Base-by-base conservation (phyloP, 768 basidiomycete species). In the Butyriboletus loyo region DNA sequence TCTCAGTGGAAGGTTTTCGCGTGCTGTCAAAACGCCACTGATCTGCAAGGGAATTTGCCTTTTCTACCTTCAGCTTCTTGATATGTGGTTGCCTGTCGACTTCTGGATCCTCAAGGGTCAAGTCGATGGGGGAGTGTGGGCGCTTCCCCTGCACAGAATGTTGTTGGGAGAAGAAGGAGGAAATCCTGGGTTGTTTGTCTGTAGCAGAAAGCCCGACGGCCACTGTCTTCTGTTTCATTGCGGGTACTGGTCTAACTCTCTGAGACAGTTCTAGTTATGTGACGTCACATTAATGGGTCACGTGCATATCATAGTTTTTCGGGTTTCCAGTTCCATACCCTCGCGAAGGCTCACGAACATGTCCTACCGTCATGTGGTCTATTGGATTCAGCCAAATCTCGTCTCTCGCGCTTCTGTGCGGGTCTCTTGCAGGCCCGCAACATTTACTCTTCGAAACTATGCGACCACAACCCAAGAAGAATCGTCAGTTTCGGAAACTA, bases 401-500 rank as follows among this genome's bases (percentile, higher is more conserved):
- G 31, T 35, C 27, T 42, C 50, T 41, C 47, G 56, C 2, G 7
- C 43, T 4, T n/a, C 30, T n/a, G 13, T 15, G 13, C 50, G 41
- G 11, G 5, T 42, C 0, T n/a, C 14, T 30, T 27, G 35, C 44
- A 50, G 43, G 3, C 38, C 47, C 28, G 19, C 28, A 8, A 30
- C 41, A 22, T 45, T 42, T 7, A 3, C 37, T 28, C 7, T 22
- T 43, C 56, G 64, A 25, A 46, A 42, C 11, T 59, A 69, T 53
- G 39, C 42, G 5, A 48, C 59, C 17, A 31, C 56, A 32, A 25
- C 56, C 4, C 63, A 58, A 28, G 79, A 81, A 49, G 79, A 76
- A 13, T 75, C 77, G 19, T 68, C 73, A 5, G 65, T 77, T 35
- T 81, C 86, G 1, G 82, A 82, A 55, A 86, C 85, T 17, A 86